A percentile compares a stretch with the other conserved stretches of the same genome.
Conservation (phyloP, 176 grass and related monocot genomes). For the Phoenix dactylifera region DNA sequence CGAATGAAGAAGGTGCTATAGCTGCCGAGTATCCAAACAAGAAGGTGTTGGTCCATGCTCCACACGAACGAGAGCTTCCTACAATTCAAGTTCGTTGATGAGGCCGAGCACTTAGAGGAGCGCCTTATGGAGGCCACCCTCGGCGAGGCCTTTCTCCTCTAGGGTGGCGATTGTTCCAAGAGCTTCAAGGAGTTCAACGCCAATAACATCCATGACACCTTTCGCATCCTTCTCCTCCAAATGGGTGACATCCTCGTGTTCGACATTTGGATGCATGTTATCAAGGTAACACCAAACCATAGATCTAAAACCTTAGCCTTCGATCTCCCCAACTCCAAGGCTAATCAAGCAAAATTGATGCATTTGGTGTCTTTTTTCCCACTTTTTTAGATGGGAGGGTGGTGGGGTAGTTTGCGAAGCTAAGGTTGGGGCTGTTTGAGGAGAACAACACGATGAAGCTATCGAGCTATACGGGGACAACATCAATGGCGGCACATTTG, state of each 20-base stretch:
- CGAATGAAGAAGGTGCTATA: constrained; percentile 39
- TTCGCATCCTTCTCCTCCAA: constrained; percentile 50
- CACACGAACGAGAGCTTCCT: constrained; percentile 65
- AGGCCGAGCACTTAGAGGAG: no score
- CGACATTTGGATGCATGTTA: constrained; percentile 49
- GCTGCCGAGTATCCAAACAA: constrained; percentile 66
- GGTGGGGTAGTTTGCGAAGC: constrained; percentile 92
- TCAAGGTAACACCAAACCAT: constrained; percentile 42
- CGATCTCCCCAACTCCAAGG: neutral
- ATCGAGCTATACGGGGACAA: constrained; percentile 86
- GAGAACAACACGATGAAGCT: constrained; percentile 71
- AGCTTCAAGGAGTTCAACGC: constrained; percentile 86
- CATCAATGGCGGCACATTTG: constrained; percentile 71
- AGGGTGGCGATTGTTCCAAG: constrained; percentile 72
- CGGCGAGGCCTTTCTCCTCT: constrained; percentile 69
- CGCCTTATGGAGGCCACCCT: constrained; percentile 59
- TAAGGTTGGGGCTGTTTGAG: constrained; percentile 60
- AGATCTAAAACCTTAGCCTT: neutral
- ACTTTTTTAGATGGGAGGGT: constrained; percentile 69
- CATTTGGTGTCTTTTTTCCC: neutral
- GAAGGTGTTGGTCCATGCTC: constrained; percentile 51
- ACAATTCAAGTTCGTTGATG: constrained; percentile 74
- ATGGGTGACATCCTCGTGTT: constrained; percentile 86
- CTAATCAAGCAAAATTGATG: neutral
- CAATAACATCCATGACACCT: constrained; percentile 75